These are phyloP conservation scores for Tetrastigma voinierianum DNA, from an alignment of 164 flowering plant genomes.

Conservation along the genomic window DNA sequence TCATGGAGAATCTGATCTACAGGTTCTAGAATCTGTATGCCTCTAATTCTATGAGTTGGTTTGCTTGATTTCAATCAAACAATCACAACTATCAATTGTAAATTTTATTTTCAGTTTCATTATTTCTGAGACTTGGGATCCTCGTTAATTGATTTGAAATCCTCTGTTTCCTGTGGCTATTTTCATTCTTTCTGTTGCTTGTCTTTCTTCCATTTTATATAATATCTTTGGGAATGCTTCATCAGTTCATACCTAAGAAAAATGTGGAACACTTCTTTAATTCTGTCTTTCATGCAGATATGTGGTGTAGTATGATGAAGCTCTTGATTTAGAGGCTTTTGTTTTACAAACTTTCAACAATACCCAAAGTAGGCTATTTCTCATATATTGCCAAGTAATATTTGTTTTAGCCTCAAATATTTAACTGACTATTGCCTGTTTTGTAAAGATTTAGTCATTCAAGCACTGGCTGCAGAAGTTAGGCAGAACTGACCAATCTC, in stretches of 20 bases:
- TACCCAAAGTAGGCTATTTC: constrained; percentile 73
- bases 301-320: constrained; percentile 98
- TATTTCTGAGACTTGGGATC: too few relatives aligned
- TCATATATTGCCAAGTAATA: background rate
- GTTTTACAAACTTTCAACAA: constrained; percentile 81
- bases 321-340: constrained; percentile 95
- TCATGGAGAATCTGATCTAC: background rate
- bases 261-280: background rate
- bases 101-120: too few relatives aligned
- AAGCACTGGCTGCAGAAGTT: constrained; percentile 89
- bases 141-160: too few relatives aligned
- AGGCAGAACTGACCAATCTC: constrained; percentile 89
- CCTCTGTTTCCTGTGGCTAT: too few relatives aligned
- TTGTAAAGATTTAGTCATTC: constrained; percentile 76
- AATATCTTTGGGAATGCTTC: background rate
- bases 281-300: constrained; percentile 55
- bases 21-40: background rate
- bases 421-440: constrained; percentile 5
- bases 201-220: background rate
- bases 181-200: too few relatives aligned
- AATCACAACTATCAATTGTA: background rate
- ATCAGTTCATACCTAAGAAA: background rate
- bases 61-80: background rate
- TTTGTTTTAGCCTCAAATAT: background rate
- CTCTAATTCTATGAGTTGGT: background rate